These are phyloP conservation scores for Fomitopsis pulvina DNA, from an alignment of 768 basidiomycete genomes.

Conservation along the genomic window DNA sequence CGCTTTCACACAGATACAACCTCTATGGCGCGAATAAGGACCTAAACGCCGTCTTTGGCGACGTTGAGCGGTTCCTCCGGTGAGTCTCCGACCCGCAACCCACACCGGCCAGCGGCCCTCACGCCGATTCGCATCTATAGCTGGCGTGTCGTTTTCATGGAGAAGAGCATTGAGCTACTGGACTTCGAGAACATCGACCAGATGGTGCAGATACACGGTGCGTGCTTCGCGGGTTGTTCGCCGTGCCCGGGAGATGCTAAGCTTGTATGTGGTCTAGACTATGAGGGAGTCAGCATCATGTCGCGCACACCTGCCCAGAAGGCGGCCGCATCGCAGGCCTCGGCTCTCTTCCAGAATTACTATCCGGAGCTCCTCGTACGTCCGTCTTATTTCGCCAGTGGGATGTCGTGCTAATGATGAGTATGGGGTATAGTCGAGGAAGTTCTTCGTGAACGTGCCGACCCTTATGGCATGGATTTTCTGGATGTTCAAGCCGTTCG, in stretches of 20 bases:
- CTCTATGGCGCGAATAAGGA: conserved; percentile 69
- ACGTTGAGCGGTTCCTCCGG: conserved; percentile 72
- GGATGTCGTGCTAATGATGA: neutral
- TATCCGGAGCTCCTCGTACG: conserved; percentile 76
- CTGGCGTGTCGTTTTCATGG: conserved; percentile 79
- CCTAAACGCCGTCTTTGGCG: conserved; percentile 65
- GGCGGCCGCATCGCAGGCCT: conserved; percentile 67
- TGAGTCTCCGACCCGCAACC: conserved; percentile 21
- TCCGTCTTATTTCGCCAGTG: conserved; percentile 4
- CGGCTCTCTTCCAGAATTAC: conserved; percentile 66
- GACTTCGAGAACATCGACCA: conserved; percentile 73
- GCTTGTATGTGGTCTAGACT: conserved; percentile 44
- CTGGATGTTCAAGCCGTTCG: conserved; percentile 72
- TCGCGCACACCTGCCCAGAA: conserved; percentile 72
- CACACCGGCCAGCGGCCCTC: neutral
- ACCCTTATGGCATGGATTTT: conserved; percentile 74
- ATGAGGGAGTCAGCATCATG: conserved; percentile 61
- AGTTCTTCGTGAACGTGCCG: conserved; percentile 82
- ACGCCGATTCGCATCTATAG: conserved; percentile 27
- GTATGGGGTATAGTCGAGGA: conserved; percentile 42
- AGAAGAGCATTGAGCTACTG: conserved; percentile 51
- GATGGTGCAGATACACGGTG: conserved; percentile 68
- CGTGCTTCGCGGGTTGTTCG: conserved; percentile 56
- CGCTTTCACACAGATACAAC: conserved; percentile 64
- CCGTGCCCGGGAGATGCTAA: conserved; percentile 35